Percentiles rank a stretch among this genome's conserved stretches.
Evolutionary conservation across 345 rosid genomes (phyloP).

Genomic region (Moricandia moricandioides): DNA sequence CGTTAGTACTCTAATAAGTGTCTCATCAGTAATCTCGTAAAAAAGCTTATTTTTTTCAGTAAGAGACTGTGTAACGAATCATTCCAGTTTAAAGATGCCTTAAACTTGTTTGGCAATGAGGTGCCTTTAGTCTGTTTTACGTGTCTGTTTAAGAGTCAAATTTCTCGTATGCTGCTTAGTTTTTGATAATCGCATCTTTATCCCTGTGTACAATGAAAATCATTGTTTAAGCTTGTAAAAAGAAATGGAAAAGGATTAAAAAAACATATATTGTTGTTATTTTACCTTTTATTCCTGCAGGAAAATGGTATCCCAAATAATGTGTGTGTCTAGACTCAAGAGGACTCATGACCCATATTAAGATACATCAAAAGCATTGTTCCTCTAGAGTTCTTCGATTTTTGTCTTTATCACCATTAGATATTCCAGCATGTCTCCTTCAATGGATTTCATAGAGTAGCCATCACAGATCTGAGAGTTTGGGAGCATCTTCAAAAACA

Average conservation of each 20-base stretch:
- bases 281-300: too few relatives aligned
- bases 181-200: constrained; percentile 56
- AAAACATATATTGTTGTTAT: too few relatives aligned
- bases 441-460: too few relatives aligned
- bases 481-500: too few relatives aligned
- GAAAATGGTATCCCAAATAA: too few relatives aligned
- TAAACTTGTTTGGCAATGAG: not conserved
- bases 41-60: not conserved
- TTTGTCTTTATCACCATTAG: not conserved
- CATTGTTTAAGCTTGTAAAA: not conserved
- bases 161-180: constrained; percentile 43
- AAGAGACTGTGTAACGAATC: not conserved
- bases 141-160: constrained; percentile 57
- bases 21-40: constrained; percentile 73
- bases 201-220: constrained; percentile 35
- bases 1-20: constrained; percentile 58
- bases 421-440: not conserved
- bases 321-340: too few relatives aligned
- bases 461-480: not conserved
- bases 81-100: not conserved
- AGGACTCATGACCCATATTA: too few relatives aligned
- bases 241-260: not conserved
- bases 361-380: too few relatives aligned
- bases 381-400: too few relatives aligned
- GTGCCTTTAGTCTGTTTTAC: constrained; percentile 68